Evolutionary conservation across 306 rosid genomes (phyloP).

Genomic region (Comarum palustre): DNA sequence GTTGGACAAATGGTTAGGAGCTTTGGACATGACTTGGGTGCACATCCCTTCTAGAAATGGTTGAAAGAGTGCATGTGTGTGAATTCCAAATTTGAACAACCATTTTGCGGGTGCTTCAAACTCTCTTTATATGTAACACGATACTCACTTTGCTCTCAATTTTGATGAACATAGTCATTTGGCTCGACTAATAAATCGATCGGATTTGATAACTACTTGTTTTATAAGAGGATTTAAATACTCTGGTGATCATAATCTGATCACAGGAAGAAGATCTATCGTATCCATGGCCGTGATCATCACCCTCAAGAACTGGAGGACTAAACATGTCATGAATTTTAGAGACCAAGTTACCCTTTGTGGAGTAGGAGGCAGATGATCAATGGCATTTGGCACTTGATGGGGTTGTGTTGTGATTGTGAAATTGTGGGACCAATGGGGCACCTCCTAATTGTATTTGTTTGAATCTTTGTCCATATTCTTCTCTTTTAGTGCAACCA

Average conservation of each 20-base stretch:
- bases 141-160: rapidly evolving
- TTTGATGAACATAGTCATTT: no score
- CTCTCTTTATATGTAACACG: neutral
- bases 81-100: neutral
- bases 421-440: conserved; percentile 11
- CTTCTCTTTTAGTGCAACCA: neutral
- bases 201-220: neutral
- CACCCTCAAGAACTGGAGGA: neutral
- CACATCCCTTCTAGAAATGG: conserved; percentile 16
- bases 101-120: neutral
- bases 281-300: conserved; percentile 24
- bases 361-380: conserved; percentile 32
- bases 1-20: conserved; percentile 34
- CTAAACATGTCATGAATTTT: neutral
- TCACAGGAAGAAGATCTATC: conserved; percentile 20
- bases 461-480: conserved; percentile 21
- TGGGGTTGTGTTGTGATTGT: conserved; percentile 25
- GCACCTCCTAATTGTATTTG: neutral
- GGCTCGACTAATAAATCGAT: no score
- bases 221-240: neutral
- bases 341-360: conserved; percentile 28
- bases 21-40: conserved; percentile 24
- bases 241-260: conserved; percentile 36
- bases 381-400: conserved; percentile 25
- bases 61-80: neutral